Evolutionary conservation across 768 basidiomycete genomes (phyloP), one percentile per base, ranked within the genome.

Genomic region (Glaciozyma martinii): DNA sequence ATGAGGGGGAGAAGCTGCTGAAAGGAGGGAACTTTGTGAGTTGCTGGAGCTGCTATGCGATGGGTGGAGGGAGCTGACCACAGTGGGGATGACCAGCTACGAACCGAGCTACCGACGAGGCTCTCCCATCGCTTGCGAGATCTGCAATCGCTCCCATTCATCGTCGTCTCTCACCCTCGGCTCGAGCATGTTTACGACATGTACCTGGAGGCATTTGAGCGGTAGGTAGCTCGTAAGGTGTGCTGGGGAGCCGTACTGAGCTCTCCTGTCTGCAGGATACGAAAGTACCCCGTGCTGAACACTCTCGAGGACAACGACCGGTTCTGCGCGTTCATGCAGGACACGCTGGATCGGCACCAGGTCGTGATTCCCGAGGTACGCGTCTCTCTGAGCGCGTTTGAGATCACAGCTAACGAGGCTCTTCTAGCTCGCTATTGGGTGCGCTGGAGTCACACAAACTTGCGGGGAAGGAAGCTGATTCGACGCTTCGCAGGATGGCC

Each of bases 121-220:
- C 87, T 92, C 72, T 86, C 90, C 6, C 90, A 93, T 75, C 82
- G 91, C 55, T 77, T 93, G 65, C 84, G 88, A 62, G 91, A 94
- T 73, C 80, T 94, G 71, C 91, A 94, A 77, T 80, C 84, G 1
- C 79, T 94, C 55, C 90, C 91, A 6, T 91, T 88, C 72, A 82
- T 87, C 27, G 89, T 90, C 12, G 89, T 91, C 33, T 89, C 86
- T 7, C 86, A 90, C 69, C 88, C 91, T 71, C 84, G 84, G 0
- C 84, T 93, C 21, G 84, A 85, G 32, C 85, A 82, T 71, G 89
- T 93, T 44, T 91, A 92, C 71, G 86, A 90, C 78, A 87, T 89
- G 60, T 92, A 92, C 75, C 89, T 87, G 86, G 81, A 82, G 60
- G 88, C 89, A 10, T 91, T 91, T 71, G 88, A 91, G 73, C 87